Base-by-base conservation (phyloP, 164 flowering plant genomes). In the Umbellularia californica region DNA sequence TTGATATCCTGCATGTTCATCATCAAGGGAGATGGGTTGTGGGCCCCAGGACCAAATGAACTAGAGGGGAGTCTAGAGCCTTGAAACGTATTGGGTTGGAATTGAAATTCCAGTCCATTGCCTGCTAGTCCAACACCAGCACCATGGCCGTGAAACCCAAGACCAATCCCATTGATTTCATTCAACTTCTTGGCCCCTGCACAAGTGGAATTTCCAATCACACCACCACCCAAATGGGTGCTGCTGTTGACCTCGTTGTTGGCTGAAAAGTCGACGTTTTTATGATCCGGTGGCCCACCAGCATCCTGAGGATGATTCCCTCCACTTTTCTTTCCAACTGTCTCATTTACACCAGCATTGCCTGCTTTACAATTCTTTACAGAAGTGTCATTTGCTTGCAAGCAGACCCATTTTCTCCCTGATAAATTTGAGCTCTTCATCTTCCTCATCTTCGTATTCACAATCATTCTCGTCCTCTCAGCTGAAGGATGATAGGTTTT, bases 381-480 rank as follows among this genome's bases (percentile, higher is more conserved):
- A 64, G 50, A 22, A 22, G 69, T 69, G 13, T 15, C 73, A 69
- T 63, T 63, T 7, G 50, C 73, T 24, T 75, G 77, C 47, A 30
- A 30, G 62, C 72, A 25, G 25, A 63, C 22, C 60, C 71, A 63
- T 82, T 52, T 76, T 76, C 63, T 75, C 73, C 17, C 60, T 17
- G 20, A 13, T 55, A 55, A 55, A 55, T 41, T 47, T 66, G 28
- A 71, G 65, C 33, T 66, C 68, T 62, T 50, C 68, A 20, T 51
- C 50, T 58, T 82, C 88, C 1, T 82, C 83, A 0, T 75, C 83
- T 0, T 84, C 89, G 0, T 80, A 90, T 17, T 28, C 30, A 28
- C 71, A 74, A 2, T 80, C 86, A 7, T 87, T 85, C 2, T 82
- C 84, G 7, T 87, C 89, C 50, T 87, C 87, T 19, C 73, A 72